Base-by-base conservation (phyloP, 768 basidiomycete genomes). In the Lyophyllum decastes region DNA sequence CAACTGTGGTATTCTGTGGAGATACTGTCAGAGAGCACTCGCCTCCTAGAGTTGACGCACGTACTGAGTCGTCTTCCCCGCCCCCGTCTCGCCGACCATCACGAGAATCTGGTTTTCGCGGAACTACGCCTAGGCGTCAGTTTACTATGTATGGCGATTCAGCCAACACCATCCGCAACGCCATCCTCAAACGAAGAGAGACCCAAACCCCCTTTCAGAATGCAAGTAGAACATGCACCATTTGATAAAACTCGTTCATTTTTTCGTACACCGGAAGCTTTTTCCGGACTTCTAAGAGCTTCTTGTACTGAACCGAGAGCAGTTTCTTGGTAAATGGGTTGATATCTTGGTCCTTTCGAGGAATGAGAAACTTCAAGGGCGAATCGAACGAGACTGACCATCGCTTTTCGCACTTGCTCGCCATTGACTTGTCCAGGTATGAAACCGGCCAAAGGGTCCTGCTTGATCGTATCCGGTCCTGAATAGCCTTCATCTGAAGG, bases 41-140 rank as follows among this genome's bases (percentile, higher is more conserved):
- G 53, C 34, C 25, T 50, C 47, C 30, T 14, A n/a, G 24, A 2
- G 4, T 16, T 24, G 10, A 48, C 16, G 48, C 65, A 77, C 91
- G 70, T 70, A 93, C 90, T 98, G 95, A 22, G 95, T 96, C 0
- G 94, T 97, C 78, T 96, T 98, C 33, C 95, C 95, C 25, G 93
- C 90, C 10, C 95, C 95, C 0, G 95, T 96, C 78, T 97, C 95
- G 65, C 95, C 92, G 57, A 93, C 89, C 84, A 94, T 88, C 60
- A 94, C 84, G 41, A 90, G 88, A 60, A 97, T 89, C 76, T 96
- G 94, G 70, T 93, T 84, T 64, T 84, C 75, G 55, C 67, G 82
- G 73, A 90, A 92, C 87, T 89, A 73, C 63, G 65, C 58, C 55
- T 40, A 41, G 54, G 50, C 54, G 65, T 71, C 59, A 75, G 71